phyloP scores from a whole-genome alignment of 257 asterid species.

The Nicotiana benthamiana region DNA sequence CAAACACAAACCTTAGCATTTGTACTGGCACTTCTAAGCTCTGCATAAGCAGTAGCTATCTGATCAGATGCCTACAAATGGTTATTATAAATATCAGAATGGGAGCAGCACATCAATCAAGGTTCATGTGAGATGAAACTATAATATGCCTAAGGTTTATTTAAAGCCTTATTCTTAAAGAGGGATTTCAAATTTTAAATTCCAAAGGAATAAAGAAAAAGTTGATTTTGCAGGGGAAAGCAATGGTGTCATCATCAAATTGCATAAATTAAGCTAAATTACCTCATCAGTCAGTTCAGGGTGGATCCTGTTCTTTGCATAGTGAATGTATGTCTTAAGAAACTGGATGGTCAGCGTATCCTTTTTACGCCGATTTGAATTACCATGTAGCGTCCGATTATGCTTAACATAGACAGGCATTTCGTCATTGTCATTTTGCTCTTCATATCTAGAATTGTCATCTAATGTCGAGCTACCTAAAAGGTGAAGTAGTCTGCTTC shows the following conservation, averaged over 20 bases:
- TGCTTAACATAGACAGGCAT: conserved; percentile 70
- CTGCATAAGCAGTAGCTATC: conserved; percentile 88
- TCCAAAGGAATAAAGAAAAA: background rate
- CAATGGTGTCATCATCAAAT: background rate
- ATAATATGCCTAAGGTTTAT: background rate
- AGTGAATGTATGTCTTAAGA: conserved; percentile 84
- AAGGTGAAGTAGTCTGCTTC: conserved; percentile 12
- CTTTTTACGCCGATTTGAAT: conserved; percentile 44
- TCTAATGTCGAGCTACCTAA: conserved; percentile 44
- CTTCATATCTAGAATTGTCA: conserved; percentile 41
- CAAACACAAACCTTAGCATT: conserved; percentile 56
- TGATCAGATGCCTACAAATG: conserved; percentile 76
- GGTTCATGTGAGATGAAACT: background rate
- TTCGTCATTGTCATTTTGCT: conserved; percentile 62
- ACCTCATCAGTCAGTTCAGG: conserved; percentile 99
- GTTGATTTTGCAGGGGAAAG: background rate
- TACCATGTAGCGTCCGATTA: conserved; percentile 84
- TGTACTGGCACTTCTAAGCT: conserved; percentile 81
- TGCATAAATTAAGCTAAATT: background rate
- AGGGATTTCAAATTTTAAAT: background rate
- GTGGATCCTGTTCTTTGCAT: conserved; percentile 76
- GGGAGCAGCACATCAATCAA: background rate
- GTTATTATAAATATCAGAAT: conserved; percentile 17
- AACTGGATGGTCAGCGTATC: conserved; percentile 80
- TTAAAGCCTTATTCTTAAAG: background rate